These are phyloP conservation scores for Annulohypoxylon truncatum DNA, from an alignment of 2,329 filamentous ascomycete genomes.

Conservation along the genomic window DNA sequence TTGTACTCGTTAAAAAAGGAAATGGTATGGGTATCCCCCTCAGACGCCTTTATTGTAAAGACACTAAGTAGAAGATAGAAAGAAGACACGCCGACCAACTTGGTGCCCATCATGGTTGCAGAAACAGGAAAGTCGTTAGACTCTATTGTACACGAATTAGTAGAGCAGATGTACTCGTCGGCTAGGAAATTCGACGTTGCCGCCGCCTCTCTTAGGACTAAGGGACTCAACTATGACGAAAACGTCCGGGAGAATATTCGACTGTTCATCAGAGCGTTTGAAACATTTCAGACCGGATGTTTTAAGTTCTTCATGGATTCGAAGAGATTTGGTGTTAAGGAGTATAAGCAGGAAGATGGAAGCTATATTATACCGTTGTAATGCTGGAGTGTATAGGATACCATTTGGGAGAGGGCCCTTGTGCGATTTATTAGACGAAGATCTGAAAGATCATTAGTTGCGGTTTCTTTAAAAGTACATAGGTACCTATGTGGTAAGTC, in stretches of 20 bases:
- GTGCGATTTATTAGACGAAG: too few species aligned
- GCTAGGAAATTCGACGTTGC: conserved; percentile 32
- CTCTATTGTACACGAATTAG: conserved; percentile 19
- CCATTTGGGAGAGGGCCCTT: too few species aligned
- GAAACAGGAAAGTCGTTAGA: conserved; percentile 22
- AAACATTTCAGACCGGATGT: conserved; percentile 39
- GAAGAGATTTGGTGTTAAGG: conserved; percentile 25
- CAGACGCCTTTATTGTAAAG: neutral
- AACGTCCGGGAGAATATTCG: conserved; percentile 10
- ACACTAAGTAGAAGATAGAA: conserved; percentile 19
- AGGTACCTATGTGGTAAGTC: too few species aligned
- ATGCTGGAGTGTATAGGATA: too few species aligned
- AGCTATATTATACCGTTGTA: conserved; percentile 36
- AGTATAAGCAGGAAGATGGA: conserved; percentile 33
- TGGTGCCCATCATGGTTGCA: conserved; percentile 35
- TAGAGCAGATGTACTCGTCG: conserved; percentile 36
- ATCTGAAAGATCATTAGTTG: too few species aligned
- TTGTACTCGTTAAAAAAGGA: conserved; percentile 39
- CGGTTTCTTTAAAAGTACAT: too few species aligned
- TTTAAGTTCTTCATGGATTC: conserved; percentile 37
- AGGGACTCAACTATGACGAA: conserved; percentile 14
- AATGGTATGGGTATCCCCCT: conserved; percentile 18
- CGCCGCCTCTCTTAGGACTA: conserved; percentile 26
- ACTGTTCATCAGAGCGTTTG: conserved; percentile 33
- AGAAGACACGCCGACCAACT: conserved; percentile 35